These are phyloP conservation scores for Kodamaea ohmeri DNA, from an alignment of 1,139 yeast species.

Conservation along the genomic window DNA sequence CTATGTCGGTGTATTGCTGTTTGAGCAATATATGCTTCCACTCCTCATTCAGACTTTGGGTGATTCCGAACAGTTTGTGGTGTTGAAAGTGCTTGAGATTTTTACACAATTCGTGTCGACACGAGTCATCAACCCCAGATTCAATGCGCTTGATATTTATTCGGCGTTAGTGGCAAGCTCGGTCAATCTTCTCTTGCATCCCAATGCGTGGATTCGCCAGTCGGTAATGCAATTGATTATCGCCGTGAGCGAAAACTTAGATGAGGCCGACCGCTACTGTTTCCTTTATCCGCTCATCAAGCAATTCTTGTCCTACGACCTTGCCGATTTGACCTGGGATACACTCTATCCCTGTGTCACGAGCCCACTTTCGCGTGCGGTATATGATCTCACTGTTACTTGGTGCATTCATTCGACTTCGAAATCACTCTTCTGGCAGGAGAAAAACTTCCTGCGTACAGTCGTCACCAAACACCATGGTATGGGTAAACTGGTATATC, in stretches of 20 bases:
- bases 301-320: slow-evolving; percentile 74
- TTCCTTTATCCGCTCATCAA: slow-evolving; percentile 79
- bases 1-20: slow-evolving; percentile 73
- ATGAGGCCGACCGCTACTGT: slow-evolving; percentile 79
- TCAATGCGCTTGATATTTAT: slow-evolving; percentile 42
- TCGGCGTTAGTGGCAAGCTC: slow-evolving; percentile 35
- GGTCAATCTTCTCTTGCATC: slow-evolving; percentile 58
- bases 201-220: slow-evolving; percentile 83
- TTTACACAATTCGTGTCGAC: slow-evolving; percentile 43
- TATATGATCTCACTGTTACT: slow-evolving; percentile 59
- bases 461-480: slow-evolving; percentile 7
- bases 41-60: slow-evolving; percentile 75
- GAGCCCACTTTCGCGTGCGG: slow-evolving; percentile 62
- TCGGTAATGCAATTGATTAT: slow-evolving; percentile 61
- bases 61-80: slow-evolving; percentile 82
- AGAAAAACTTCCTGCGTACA: slow-evolving; percentile 19
- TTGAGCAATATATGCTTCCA: slow-evolving; percentile 88
- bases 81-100: slow-evolving; percentile 68
- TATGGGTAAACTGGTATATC: slow-evolving; percentile 41
- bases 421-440: slow-evolving; percentile 78
- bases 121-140: slow-evolving; percentile 40
- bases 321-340: slow-evolving; percentile 63
- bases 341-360: slow-evolving; percentile 62
- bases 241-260: slow-evolving; percentile 58
- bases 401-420: slow-evolving; percentile 70